Base-by-base conservation (phyloP, 768 basidiomycete genomes). In the Leucocoprinus birnbaumii region DNA sequence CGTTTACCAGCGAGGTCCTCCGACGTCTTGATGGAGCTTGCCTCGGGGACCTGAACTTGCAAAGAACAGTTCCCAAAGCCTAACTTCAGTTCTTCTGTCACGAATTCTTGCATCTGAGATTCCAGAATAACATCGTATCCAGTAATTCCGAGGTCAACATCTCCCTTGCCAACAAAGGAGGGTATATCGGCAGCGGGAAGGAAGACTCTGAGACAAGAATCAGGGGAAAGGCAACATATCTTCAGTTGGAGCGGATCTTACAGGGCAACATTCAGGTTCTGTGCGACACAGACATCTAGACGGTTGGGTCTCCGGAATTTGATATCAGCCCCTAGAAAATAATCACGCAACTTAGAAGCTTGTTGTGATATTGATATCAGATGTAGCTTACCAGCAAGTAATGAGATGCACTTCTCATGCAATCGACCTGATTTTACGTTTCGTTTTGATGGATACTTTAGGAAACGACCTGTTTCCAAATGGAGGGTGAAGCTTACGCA, bases 121-220 rank as follows among this genome's bases (percentile, higher is more conserved):
- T 99, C 96, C 44, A 95, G 82, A 60, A 98, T 91, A 59, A 97
- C 91, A 74, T 99, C 97, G 72, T 98, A 94, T 3, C 97, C 97
- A 8, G 97, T 98, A 63, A 99, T 97, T 5, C 97, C 97, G 42
- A 99, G 79, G 63, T 98, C 91, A 64, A 99, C 90, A 65, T 94
- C 89, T 47, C 97, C 97, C 68, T 96, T 94, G 41, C 94, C 97
- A 43, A 99, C 97, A 71, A 98, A 99, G 25, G 94, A 96, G 9
- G 97, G 95, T 59, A 99, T 99, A 65, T 99, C 97, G 4, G 89
- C 79, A 1, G 97, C 97, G 21, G 97, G 95, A 21, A 98, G 87
- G 73, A 99, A 98, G 21, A 99, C 89, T 6, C 96, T 98, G 68
- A 53, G 22, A 50, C 44, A 47, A 48, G 42, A 11, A 42, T 43